These are phyloP conservation scores for Zarea fungicola DNA, from an alignment of 2,329 filamentous ascomycete genomes.

Conservation along the genomic window DNA sequence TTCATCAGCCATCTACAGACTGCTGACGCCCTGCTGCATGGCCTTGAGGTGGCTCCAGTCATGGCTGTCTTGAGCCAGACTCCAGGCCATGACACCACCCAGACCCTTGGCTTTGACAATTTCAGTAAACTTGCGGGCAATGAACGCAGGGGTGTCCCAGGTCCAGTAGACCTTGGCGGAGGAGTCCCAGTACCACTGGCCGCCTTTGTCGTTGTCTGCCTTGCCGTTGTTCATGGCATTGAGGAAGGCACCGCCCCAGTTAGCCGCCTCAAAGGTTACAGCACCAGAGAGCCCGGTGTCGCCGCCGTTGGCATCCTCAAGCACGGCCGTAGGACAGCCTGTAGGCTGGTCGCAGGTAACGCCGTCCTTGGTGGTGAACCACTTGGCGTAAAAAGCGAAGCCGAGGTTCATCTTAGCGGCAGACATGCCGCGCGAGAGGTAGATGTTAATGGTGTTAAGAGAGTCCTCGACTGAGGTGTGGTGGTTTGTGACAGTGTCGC, in stretches of 20 bases:
- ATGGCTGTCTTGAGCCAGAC: slow-evolving; percentile 43
- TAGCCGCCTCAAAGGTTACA: slow-evolving; percentile 33
- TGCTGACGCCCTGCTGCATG: slow-evolving; percentile 30
- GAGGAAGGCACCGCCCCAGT: slow-evolving; percentile 31
- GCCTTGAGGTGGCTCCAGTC: slow-evolving; percentile 39
- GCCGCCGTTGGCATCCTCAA: slow-evolving; percentile 55
- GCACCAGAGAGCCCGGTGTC: slow-evolving; percentile 49
- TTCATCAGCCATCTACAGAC: slow-evolving; percentile 2
- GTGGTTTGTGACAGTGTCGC: slow-evolving; percentile 60
- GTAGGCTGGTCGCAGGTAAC: slow-evolving; percentile 42
- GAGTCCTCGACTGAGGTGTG: slow-evolving; percentile 56
- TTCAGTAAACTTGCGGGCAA: slow-evolving; percentile 40
- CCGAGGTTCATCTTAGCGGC: slow-evolving; percentile 57
- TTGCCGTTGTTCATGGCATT: slow-evolving; percentile 35
- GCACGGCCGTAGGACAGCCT: slow-evolving; percentile 52
- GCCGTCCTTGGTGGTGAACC: slow-evolving; percentile 50
- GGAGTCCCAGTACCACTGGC: slow-evolving; percentile 50
- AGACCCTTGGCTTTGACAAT: slow-evolving; percentile 37
- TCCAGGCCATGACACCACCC: slow-evolving; percentile 51
- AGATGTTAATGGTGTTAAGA: slow-evolving; percentile 50
- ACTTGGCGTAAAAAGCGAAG: slow-evolving; percentile 66
- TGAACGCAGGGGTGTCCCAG: slow-evolving; percentile 48
- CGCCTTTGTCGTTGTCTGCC: slow-evolving; percentile 43
- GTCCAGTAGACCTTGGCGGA: slow-evolving; percentile 46
- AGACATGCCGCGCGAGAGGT: slow-evolving; percentile 51